Evolutionary conservation across 2,329 filamentous ascomycete genomes (phyloP).

Genomic region (Diaporthe aspalathi): DNA sequence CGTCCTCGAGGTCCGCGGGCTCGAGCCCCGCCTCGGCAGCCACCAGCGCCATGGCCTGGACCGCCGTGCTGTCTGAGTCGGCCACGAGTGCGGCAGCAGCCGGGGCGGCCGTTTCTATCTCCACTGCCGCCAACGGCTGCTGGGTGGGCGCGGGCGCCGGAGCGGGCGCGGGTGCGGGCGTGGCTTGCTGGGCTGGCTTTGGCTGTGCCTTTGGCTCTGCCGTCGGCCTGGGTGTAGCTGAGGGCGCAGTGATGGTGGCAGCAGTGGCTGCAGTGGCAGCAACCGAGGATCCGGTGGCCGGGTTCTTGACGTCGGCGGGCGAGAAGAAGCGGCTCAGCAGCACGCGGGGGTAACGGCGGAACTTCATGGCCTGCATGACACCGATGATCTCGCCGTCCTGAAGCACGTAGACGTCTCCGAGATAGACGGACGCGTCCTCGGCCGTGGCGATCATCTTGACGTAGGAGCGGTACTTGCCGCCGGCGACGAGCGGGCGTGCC

Average conservation of each 20-base stretch:
- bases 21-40: slow-evolving; percentile 69
- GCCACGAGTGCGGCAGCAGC: too few species aligned
- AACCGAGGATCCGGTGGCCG: background rate
- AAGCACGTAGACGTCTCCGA: slow-evolving; percentile 13
- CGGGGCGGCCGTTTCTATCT: too few species aligned
- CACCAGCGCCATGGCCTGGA: slow-evolving; percentile 52
- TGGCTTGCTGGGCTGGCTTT: too few species aligned
- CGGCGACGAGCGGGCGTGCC: background rate
- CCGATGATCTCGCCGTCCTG: background rate
- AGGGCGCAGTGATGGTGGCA: too few species aligned
- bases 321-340: slow-evolving; percentile 6
- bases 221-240: too few species aligned
- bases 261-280: too few species aligned
- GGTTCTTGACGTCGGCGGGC: background rate
- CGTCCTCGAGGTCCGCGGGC: slow-evolving; percentile 56
- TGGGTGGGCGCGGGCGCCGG: too few species aligned
- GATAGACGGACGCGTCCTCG: background rate
- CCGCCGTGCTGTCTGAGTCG: background rate
- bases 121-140: too few species aligned
- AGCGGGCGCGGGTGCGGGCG: too few species aligned
- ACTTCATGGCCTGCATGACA: background rate
- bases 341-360: background rate
- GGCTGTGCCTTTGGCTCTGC: too few species aligned
- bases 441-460: background rate
- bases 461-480: background rate